A percentile compares a stretch with the other conserved stretches of the same genome.
These are phyloP conservation scores for Scopulariopsis brevicaulis DNA, from an alignment of 2,329 filamentous ascomycete species.

Conservation along the genomic window DNA sequence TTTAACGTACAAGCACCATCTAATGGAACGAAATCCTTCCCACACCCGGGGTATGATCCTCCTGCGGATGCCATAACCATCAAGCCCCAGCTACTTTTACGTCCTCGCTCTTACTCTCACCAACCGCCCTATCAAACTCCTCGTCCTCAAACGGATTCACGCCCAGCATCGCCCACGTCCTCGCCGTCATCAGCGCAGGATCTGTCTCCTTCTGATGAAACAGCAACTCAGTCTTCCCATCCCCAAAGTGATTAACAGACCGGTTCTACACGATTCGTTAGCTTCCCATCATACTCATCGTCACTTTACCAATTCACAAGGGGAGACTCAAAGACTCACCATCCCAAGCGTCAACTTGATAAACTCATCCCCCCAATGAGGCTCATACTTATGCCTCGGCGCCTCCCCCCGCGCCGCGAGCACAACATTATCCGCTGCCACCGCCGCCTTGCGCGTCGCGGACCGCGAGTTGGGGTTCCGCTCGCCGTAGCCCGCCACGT, in stretches of 20 bases:
- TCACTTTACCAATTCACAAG: no score
- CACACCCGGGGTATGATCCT: no score
- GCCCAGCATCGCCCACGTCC: slow-evolving; percentile 29
- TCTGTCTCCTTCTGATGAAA: slow-evolving; percentile 27
- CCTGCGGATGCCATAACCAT: no score
- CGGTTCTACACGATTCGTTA: slow-evolving; percentile 23
- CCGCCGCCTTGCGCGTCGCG: slow-evolving; percentile 37
- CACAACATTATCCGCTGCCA: slow-evolving; percentile 44
- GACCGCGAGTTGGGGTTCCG: slow-evolving; percentile 43
- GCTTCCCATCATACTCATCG: neutral
- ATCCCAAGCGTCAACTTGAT: slow-evolving; percentile 44
- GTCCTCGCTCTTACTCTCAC: neutral
- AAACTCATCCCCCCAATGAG: slow-evolving; percentile 32
- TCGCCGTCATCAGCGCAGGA: slow-evolving; percentile 28
- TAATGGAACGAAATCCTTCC: no score
- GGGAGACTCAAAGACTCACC: slow-evolving; percentile 19
- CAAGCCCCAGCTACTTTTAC: neutral
- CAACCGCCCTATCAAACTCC: neutral
- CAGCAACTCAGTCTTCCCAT: slow-evolving; percentile 30
- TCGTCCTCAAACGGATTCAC: slow-evolving; percentile 31
- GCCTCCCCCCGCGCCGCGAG: slow-evolving; percentile 26
- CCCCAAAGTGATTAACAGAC: slow-evolving; percentile 28
- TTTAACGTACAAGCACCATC: no score
- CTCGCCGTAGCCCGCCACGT: slow-evolving; percentile 42
- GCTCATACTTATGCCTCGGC: slow-evolving; percentile 25